Conservation (phyloP, 345 rosid genomes). For the Geranium rotundifolium region DNA sequence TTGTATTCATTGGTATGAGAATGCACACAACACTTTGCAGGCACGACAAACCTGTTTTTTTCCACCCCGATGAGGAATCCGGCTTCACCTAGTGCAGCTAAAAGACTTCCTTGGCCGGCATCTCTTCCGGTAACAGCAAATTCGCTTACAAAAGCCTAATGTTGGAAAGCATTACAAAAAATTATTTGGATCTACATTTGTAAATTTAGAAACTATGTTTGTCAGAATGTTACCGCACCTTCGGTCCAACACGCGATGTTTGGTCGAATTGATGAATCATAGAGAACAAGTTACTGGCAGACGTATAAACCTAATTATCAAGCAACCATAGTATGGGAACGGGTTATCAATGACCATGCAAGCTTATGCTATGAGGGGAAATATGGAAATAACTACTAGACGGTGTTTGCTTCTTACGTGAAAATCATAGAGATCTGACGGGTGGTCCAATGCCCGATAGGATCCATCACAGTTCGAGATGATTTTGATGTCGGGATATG, state of each 20-base stretch:
- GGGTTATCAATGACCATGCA: too few relatives aligned
- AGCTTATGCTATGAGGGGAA: too few relatives aligned
- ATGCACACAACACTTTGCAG: too few relatives aligned
- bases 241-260: slow-evolving; percentile 69
- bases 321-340: neutral
- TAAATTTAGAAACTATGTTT: neutral
- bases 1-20: too few relatives aligned
- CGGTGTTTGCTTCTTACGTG: slow-evolving; percentile 37
- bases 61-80: slow-evolving; percentile 88
- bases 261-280: slow-evolving; percentile 53
- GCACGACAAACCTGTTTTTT: slow-evolving; percentile 64
- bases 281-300: slow-evolving; percentile 62
- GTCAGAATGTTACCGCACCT: slow-evolving; percentile 29
- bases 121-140: slow-evolving; percentile 87
- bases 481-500: slow-evolving; percentile 78
- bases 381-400: neutral
- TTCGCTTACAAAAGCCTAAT: slow-evolving; percentile 88
- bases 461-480: slow-evolving; percentile 97
- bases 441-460: slow-evolving; percentile 58
- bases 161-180: neutral
- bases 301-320: slow-evolving; percentile 49
- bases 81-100: slow-evolving; percentile 90
- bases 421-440: slow-evolving; percentile 77
- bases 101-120: slow-evolving; percentile 85
- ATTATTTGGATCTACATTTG: neutral